Base-by-base conservation (phyloP, 192 early-diverging fungal genomes). In the Chytriomyces sp. region DNA sequence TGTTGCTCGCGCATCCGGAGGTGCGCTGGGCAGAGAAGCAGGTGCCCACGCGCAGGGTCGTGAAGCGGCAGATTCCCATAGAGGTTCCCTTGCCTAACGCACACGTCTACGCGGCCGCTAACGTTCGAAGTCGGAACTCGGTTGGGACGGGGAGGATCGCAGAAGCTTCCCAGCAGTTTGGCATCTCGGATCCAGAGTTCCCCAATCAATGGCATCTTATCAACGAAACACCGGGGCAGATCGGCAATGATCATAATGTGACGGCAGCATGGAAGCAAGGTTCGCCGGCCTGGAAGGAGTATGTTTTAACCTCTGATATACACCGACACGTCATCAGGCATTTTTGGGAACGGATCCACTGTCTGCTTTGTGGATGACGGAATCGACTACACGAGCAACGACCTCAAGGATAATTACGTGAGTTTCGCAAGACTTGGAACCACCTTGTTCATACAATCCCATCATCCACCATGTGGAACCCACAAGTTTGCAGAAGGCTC, bases 361-460 rank as follows among this genome's bases (percentile, higher is more conserved):
- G 98, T 98, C 3, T 93, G 90, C 19, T 91, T 99, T 58, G 86
- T 99, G 37, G 98, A 99, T 74, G 98, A 99, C 77, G 98, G 98
- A 1, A 78, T 99, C 52, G 96, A 99, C 76, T 91, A 90, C 60
- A 82, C 85, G 3, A 88, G 87, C 75, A 84, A 91, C 19, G 98
- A 99, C 73, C 76, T 99, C 39, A 79, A 84, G 39, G 88, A 83
- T 52, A 95, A 94, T 82, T 98, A 95, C 88, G 94, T 93, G 85
- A 80, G 85, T 84, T 22, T 40, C 34, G 14, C 19, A 26, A 63
- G 10, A 17, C 12, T 62, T 28, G 10, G 0, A 52, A 58, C 12
- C 38, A 36, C 36, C 38, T 64, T 69, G 70, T 2, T 70, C 33
- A 30, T n/a, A n/a, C n/a, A n/a, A n/a, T n/a, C n/a, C n/a, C n/a